A percentile compares a stretch with the other conserved stretches of the same genome.
phyloP scores from a whole-genome alignment of 169 alveolate species.

The Theileria annulata region DNA sequence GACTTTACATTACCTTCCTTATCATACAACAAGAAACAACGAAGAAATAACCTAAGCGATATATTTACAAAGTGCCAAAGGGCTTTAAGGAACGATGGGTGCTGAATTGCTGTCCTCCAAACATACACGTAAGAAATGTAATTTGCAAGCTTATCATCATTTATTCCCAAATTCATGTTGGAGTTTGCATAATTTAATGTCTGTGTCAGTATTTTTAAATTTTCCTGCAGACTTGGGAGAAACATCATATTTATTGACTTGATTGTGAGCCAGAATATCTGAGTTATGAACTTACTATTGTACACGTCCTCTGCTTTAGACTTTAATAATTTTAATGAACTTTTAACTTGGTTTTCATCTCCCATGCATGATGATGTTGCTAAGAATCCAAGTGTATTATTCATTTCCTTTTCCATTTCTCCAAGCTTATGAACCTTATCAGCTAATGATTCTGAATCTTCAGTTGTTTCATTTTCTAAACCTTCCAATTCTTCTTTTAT shows the following conservation, averaged over 20 bases:
- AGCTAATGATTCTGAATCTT: constrained; percentile 18
- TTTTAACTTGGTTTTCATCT: constrained; percentile 48
- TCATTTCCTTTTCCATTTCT: constrained; percentile 33
- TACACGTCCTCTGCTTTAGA: constrained; percentile 44
- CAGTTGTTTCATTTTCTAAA: constrained; percentile 43
- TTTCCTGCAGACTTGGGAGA: constrained; percentile 75
- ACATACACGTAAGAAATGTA: constrained; percentile 66
- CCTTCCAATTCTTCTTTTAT: constrained; percentile 52
- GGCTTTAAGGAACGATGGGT: constrained; percentile 48
- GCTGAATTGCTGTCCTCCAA: constrained; percentile 68
- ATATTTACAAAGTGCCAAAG: constrained; percentile 71
- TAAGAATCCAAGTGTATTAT: constrained; percentile 36
- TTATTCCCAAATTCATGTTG: constrained; percentile 23
- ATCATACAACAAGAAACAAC: constrained; percentile 58
- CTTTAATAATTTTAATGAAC: constrained; percentile 45
- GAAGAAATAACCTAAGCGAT: constrained; percentile 54
- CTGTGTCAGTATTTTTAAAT: constrained; percentile 62
- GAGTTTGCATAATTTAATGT: constrained; percentile 38
- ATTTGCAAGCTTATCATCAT: constrained; percentile 62
- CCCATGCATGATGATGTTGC: constrained; percentile 58
- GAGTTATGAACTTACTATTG: constrained; percentile 79
- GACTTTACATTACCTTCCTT: constrained; percentile 15
- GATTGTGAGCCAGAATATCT: constrained; percentile 83
- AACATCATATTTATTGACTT: constrained; percentile 78
- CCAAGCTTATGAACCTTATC: constrained; percentile 38